Conservation (phyloP, 345 rosid genomes). For the Bruguiera sexangula region DNA sequence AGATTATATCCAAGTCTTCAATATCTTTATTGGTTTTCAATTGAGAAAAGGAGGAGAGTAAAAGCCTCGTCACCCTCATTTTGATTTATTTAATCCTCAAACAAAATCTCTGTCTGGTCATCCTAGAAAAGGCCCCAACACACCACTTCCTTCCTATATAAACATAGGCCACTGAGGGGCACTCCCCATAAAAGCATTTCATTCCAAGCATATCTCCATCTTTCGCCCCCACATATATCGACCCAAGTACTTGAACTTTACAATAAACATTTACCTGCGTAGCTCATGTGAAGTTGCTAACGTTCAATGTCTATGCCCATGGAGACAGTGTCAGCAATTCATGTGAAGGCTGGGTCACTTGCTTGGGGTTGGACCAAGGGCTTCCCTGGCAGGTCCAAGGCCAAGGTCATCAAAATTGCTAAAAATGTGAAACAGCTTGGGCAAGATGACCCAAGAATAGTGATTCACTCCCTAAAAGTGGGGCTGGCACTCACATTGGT, state of each 20-base stretch:
- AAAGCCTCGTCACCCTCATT: slow-evolving; percentile 34
- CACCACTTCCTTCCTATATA: background rate
- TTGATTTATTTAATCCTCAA: background rate
- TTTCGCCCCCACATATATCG: background rate
- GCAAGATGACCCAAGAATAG: slow-evolving; percentile 34
- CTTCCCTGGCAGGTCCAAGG: slow-evolving; percentile 28
- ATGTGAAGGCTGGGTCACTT: slow-evolving; percentile 25
- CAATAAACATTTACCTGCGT: background rate
- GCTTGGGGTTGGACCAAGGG: slow-evolving; percentile 32
- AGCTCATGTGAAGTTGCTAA: slow-evolving; percentile 8
- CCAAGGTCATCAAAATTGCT: slow-evolving; percentile 19
- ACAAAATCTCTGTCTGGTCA: slow-evolving; percentile 2
- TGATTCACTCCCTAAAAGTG: slow-evolving; percentile 29
- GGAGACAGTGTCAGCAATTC: slow-evolving; percentile 40
- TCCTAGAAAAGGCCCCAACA: background rate
- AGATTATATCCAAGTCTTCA: no score
- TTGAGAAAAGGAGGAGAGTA: background rate
- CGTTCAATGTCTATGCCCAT: slow-evolving; percentile 15
- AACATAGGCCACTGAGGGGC: background rate
- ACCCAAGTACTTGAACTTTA: background rate
- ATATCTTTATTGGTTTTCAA: no score
- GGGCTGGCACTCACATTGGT: slow-evolving; percentile 26
- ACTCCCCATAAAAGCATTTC: background rate
- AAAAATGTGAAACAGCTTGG: slow-evolving; percentile 42
- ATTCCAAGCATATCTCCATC: background rate